Percentiles rank a stretch among this genome's conserved stretches.
phyloP scores from a whole-genome alignment of 2,329 filamentous ascomycete species.

The Botrytis byssoidea region DNA sequence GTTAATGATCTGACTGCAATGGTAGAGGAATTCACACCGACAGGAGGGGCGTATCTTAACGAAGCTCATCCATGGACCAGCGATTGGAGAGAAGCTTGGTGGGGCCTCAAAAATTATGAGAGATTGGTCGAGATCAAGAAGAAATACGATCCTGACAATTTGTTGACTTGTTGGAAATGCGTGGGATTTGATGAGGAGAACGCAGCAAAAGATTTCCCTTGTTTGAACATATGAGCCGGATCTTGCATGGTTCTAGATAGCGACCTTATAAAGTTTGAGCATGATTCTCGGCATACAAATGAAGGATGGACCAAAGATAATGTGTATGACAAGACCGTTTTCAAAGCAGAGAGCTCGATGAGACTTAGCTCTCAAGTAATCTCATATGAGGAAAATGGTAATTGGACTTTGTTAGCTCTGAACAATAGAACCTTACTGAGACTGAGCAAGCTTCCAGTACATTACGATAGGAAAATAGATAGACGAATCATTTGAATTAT shows the following conservation, averaged over 20 bases:
- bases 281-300: not conserved
- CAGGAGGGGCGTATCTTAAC: conserved; percentile 28
- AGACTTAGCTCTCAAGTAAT: not conserved
- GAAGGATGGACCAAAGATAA: not conserved
- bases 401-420: not conserved
- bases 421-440: not conserved
- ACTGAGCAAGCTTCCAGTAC: not conserved
- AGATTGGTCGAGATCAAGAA: conserved; percentile 27
- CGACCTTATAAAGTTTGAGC: not conserved
- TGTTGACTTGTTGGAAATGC: conserved; percentile 30
- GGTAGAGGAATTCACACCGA: conserved; percentile 20
- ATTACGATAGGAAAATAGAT: not conserved
- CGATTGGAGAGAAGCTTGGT: conserved; percentile 27
- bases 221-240: not conserved
- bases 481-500: not conserved
- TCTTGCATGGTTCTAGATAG: not conserved
- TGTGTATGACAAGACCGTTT: not conserved
- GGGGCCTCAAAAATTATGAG: conserved; percentile 26
- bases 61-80: conserved; percentile 25
- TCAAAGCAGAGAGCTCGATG: not conserved
- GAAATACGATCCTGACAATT: conserved; percentile 28
- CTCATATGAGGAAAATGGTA: not conserved
- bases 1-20: conserved; percentile 4
- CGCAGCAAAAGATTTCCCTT: conserved; percentile 21
- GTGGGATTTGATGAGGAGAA: conserved; percentile 25